These are phyloP conservation scores for Schoenoplectus triqueter DNA, from an alignment of 202 grass and related monocot species.

Conservation along the genomic window DNA sequence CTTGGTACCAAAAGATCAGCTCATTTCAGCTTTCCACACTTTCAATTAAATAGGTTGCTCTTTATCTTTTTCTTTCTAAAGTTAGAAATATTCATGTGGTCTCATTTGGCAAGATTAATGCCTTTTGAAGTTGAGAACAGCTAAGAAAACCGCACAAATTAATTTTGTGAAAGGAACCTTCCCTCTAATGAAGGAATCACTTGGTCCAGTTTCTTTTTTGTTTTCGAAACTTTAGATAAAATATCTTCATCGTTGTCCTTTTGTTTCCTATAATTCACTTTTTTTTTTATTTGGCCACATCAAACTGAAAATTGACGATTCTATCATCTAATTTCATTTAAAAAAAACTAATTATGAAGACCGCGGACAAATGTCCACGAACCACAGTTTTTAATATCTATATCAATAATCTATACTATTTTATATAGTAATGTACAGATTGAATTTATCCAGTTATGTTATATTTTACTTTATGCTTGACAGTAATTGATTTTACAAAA, in stretches of 20 bases:
- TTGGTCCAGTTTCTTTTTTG: not conserved
- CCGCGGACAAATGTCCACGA: too few relatives aligned
- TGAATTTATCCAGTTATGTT: too few relatives aligned
- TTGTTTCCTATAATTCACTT: not conserved
- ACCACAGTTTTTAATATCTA: too few relatives aligned
- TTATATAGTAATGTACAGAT: too few relatives aligned
- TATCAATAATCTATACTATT: too few relatives aligned
- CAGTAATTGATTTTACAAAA: too few relatives aligned
- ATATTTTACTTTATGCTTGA: too few relatives aligned
- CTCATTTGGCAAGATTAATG: conserved; percentile 23
- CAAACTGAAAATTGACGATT: too few relatives aligned
- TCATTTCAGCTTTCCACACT: conserved; percentile 25
- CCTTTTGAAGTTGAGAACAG: conserved; percentile 29
- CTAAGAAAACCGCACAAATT: not conserved
- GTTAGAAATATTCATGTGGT: not conserved
- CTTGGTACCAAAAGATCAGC: not conserved
- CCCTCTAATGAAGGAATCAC: not conserved
- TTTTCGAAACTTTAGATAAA: not conserved
- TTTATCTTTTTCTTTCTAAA: conserved; percentile 39
- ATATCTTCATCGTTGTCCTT: not conserved
- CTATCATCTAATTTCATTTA: too few relatives aligned
- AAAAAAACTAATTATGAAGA: too few relatives aligned
- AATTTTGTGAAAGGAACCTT: conserved; percentile 15
- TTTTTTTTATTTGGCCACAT: too few relatives aligned
- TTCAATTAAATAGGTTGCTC: not conserved